Conservation (phyloP, 179 eudicot genomes). For the Beta corolliflora region DNA sequence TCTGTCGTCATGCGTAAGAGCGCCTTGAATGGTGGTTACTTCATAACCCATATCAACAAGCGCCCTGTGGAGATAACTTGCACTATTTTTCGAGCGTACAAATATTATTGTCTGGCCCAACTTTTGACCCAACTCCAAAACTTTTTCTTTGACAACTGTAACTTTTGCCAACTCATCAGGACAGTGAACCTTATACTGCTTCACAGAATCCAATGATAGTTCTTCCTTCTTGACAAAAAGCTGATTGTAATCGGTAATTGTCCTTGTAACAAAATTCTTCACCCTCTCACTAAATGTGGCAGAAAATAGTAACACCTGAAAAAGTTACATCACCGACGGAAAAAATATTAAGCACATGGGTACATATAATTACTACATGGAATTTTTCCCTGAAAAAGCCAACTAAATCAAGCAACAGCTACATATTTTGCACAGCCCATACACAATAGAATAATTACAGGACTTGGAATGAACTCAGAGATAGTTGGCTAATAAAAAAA, state of each 20-base stretch:
- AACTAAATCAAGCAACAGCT: neutral
- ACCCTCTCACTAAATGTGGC: slow-evolving; percentile 90
- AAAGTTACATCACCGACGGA: slow-evolving; percentile 5
- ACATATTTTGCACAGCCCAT: neutral
- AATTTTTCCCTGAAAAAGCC: neutral
- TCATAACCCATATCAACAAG: slow-evolving; percentile 69
- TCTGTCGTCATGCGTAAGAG: slow-evolving; percentile 71
- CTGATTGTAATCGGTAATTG: slow-evolving; percentile 71
- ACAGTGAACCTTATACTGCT: slow-evolving; percentile 79
- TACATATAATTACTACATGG: neutral
- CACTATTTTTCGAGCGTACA: slow-evolving; percentile 70
- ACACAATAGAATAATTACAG: neutral
- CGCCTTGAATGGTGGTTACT: slow-evolving; percentile 92
- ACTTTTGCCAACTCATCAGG: slow-evolving; percentile 82
- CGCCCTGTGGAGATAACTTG: slow-evolving; percentile 57
- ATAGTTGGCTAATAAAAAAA: neutral
- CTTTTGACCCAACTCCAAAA: slow-evolving; percentile 76
- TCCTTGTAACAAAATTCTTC: slow-evolving; percentile 59
- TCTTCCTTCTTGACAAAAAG: slow-evolving; percentile 90
- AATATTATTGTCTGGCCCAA: slow-evolving; percentile 90
- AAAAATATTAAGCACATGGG: slow-evolving; percentile 1
- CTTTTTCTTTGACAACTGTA: slow-evolving; percentile 65
- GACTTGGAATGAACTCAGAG: neutral
- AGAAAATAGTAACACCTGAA: slow-evolving; percentile 87
- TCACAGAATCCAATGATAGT: slow-evolving; percentile 71